Evolutionary conservation across 2,329 filamentous ascomycete species (phyloP).

Genomic region (Mollisiaceae sp.): DNA sequence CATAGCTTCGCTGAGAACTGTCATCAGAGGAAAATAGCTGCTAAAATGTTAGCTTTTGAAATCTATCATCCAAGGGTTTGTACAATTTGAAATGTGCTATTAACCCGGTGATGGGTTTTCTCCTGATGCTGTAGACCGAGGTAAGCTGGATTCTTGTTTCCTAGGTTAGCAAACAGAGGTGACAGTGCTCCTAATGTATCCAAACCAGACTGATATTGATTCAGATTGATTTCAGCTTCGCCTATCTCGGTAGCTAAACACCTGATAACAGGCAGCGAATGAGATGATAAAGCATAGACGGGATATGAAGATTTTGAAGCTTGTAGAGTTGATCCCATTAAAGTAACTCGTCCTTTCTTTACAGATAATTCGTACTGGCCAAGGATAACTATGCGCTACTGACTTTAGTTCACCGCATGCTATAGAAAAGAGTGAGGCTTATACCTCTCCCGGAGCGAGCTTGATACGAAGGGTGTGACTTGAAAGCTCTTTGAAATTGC

Average conservation of each 20-base stretch:
- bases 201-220: conserved; percentile 55
- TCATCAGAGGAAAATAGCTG: conserved; percentile 61
- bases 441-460: conserved; percentile 57
- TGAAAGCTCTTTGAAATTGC: conserved; percentile 48
- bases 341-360: conserved; percentile 62
- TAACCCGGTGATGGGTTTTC: conserved; percentile 32
- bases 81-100: conserved; percentile 57
- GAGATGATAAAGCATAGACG: conserved; percentile 70
- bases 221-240: conserved; percentile 60
- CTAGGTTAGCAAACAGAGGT: conserved; percentile 70
- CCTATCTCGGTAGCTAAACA: conserved; percentile 52
- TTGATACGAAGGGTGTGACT: conserved; percentile 50
- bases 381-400: conserved; percentile 64
- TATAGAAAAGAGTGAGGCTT: conserved; percentile 5
- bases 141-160: conserved; percentile 54
- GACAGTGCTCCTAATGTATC: conserved; percentile 63
- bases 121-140: conserved; percentile 28
- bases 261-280: conserved; percentile 71
- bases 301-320: conserved; percentile 54
- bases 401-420: conserved; percentile 23
- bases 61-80: conserved; percentile 17
- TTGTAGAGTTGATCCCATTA: conserved; percentile 68
- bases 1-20: conserved; percentile 52
- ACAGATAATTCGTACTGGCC: conserved; percentile 73
- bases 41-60: conserved; percentile 32